A percentile compares a stretch with the other conserved stretches of the same genome.
Conservation (phyloP, 2,329 filamentous ascomycete species). For the Apiospora hydei region DNA sequence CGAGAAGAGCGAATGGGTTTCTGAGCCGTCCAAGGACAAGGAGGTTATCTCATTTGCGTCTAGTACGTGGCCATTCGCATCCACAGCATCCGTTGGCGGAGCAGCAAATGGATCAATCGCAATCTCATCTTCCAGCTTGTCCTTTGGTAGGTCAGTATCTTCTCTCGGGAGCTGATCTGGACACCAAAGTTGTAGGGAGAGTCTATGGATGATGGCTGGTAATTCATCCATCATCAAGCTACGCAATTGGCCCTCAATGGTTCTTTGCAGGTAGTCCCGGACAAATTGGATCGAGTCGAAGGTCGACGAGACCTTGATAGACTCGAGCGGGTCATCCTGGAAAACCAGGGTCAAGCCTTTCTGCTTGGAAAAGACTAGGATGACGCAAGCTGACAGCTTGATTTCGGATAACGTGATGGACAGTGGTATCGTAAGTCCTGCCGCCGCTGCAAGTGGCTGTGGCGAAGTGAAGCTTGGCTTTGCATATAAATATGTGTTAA, state of each 20-base stretch:
- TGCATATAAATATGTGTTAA: conserved; percentile 93
- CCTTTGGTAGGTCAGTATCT: conserved; percentile 61
- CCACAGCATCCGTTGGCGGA: conserved; percentile 82
- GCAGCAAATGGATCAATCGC: conserved; percentile 82
- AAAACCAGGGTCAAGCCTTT: conserved; percentile 97
- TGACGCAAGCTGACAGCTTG: conserved; percentile 94
- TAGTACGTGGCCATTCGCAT: conserved; percentile 78
- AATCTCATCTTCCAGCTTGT: conserved; percentile 60
- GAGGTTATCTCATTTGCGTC: conserved; percentile 79
- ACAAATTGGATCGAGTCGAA: conserved; percentile 99
- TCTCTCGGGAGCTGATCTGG: conserved; percentile 81
- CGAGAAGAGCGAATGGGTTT: conserved; percentile 90
- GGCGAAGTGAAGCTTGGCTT: conserved; percentile 94
- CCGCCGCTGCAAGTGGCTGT: conserved; percentile 87
- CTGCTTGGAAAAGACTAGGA: conserved; percentile 95
- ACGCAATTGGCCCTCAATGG: conserved; percentile 91
- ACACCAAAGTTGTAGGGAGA: conserved; percentile 89
- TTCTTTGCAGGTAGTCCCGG: conserved; percentile 93
- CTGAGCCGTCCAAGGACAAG: conserved; percentile 79
- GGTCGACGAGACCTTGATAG: conserved; percentile 96
- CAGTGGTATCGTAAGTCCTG: conserved; percentile 93
- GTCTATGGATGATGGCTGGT: conserved; percentile 91
- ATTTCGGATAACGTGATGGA: conserved; percentile 97
- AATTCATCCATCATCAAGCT: conserved; percentile 98
- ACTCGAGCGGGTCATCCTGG: conserved; percentile 96